Base-by-base conservation (phyloP, 148 eudicot species). In the Nepenthes mirabilis region DNA sequence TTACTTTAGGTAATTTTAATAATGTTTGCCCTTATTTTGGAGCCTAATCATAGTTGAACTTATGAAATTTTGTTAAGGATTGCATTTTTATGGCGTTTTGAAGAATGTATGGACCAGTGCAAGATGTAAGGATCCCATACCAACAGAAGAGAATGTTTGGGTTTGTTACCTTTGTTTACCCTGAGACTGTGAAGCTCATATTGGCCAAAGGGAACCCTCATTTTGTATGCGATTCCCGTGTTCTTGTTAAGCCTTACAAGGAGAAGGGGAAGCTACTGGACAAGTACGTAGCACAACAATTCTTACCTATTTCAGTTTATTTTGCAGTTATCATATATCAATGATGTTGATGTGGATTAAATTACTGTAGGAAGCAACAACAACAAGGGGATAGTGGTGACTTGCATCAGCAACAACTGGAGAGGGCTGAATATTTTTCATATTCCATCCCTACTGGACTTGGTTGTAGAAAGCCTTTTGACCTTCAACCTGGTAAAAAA, bases 81-180 rank as follows among this genome's bases (percentile, higher is more conserved):
- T 45, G 48, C 8, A 5, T 45, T 45, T 6, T 6, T 45, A 5
- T 45, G 48, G 6, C 8, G 11, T 5, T 5, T 5, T 45, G 78
- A 73, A 91, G 95, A 72, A 63, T 71, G 47, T 91, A 65, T 74
- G 97, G 95, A 74, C 97, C 95, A 14, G 97, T 91, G 36, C 90
- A 87, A 73, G 97, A 91, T 76, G 97, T 91, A 71, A 81, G 97
- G 74, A 91, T 91, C 40, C 97, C 97, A 11, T 88, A 85, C 68
- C 97, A 91, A 79, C 93, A 81, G 68, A 91, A 91, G 78, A 75
- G 95, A 61, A 91, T 91, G 97, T 91, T 91, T 79, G 97, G 95
- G 0, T 91, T 91, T 45, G 97, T 91, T 23, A 91, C 97, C 1
- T 91, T 91, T 61, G 68, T 83, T 9, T 83, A 81, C 49, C 74